phyloP scores from a whole-genome alignment of 176 grass and related monocot genomes.

The Microstegium vimineum region DNA sequence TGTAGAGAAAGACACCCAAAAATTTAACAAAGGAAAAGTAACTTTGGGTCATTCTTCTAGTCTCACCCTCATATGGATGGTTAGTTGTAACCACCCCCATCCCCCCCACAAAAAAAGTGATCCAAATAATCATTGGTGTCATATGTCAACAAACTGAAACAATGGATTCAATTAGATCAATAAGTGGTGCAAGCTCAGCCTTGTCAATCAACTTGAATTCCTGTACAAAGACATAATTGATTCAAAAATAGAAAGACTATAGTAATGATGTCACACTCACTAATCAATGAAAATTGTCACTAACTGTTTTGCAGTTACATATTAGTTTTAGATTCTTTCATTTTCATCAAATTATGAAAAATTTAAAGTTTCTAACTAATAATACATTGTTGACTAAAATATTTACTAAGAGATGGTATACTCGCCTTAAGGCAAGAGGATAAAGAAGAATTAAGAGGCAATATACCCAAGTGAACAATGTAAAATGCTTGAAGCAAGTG shows the following conservation, averaged over 20 bases:
- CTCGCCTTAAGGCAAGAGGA: background rate
- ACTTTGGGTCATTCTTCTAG: background rate
- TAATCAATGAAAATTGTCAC: background rate
- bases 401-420: background rate
- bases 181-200: slow-evolving; percentile 80
- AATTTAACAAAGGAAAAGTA: background rate
- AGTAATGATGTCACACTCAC: background rate
- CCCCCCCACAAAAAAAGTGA: background rate
- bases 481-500: slow-evolving; percentile 99
- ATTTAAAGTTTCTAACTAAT: background rate
- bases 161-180: slow-evolving; percentile 91
- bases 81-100: background rate
- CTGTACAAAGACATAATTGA: slow-evolving; percentile 14
- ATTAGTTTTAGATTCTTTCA: background rate
- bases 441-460: background rate
- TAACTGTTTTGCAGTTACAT: background rate
- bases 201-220: slow-evolving; percentile 95
- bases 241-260: background rate
- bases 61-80: background rate
- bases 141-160: slow-evolving; percentile 54
- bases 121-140: background rate
- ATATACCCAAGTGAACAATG: slow-evolving; percentile 85
- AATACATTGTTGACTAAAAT: background rate
- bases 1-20: background rate
- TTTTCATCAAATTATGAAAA: background rate